phyloP scores from a whole-genome alignment of 2,329 filamentous ascomycete species.

The Sporothrix curviconia region DNA sequence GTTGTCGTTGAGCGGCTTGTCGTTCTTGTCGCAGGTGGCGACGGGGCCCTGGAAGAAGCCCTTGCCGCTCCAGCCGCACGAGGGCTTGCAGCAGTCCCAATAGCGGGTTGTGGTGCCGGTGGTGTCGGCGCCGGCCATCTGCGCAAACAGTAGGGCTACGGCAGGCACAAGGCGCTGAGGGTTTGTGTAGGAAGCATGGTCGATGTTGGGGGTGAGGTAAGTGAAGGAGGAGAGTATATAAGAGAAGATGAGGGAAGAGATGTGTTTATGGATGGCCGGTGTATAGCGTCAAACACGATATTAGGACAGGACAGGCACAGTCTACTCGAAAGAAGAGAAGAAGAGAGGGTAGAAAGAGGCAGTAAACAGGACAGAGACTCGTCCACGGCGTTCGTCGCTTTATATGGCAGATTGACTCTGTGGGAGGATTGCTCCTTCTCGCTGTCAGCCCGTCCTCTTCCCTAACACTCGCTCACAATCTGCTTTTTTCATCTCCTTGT shows the following conservation, averaged over 20 bases:
- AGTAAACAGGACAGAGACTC: not conserved
- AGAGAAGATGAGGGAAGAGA: not conserved
- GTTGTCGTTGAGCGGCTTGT: slow-evolving; percentile 41
- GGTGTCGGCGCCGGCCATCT: slow-evolving; percentile 5
- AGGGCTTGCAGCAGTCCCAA: slow-evolving; percentile 65
- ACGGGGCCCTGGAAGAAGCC: slow-evolving; percentile 37
- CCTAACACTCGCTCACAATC: too few species aligned
- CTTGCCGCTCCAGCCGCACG: slow-evolving; percentile 49
- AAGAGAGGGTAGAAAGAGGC: not conserved
- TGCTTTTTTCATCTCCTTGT: slow-evolving; percentile 1
- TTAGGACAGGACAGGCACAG: too few species aligned
- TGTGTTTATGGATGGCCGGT: too few species aligned
- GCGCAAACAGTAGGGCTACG: not conserved
- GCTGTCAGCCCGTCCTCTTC: not conserved
- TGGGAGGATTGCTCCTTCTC: not conserved
- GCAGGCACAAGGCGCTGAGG: slow-evolving; percentile 4
- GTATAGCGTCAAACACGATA: too few species aligned
- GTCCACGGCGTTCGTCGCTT: not conserved
- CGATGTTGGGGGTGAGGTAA: not conserved
- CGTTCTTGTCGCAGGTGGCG: slow-evolving; percentile 40
- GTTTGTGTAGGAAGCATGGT: slow-evolving; percentile 10
- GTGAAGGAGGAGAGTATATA: too few species aligned
- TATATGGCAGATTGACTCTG: not conserved
- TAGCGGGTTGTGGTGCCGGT: slow-evolving; percentile 20
- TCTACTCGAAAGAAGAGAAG: not conserved